A percentile compares a stretch with the other conserved stretches of the same genome.
These are phyloP conservation scores for Fusarium ramigenum DNA, from an alignment of 2,329 filamentous ascomycete genomes.

Conservation along the genomic window DNA sequence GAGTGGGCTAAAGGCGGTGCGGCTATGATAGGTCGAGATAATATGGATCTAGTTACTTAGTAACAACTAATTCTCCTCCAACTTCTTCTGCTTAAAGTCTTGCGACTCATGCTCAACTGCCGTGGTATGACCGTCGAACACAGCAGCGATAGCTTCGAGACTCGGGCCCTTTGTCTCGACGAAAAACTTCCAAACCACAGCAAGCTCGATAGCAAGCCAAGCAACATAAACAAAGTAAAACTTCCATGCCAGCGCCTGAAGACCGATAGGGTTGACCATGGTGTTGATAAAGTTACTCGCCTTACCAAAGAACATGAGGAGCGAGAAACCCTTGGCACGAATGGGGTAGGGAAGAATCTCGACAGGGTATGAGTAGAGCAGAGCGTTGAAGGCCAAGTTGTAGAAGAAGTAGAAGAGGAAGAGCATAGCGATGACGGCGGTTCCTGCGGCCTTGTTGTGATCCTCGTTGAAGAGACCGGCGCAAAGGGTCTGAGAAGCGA, in stretches of 20 bases:
- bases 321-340: slow-evolving; percentile 23
- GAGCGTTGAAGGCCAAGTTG: slow-evolving; percentile 31
- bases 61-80: neutral
- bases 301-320: slow-evolving; percentile 28
- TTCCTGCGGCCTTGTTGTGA: slow-evolving; percentile 2
- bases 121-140: neutral
- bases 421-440: slow-evolving; percentile 12
- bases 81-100: neutral
- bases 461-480: slow-evolving; percentile 24
- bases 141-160: neutral
- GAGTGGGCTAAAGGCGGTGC: no score
- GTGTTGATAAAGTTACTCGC: slow-evolving; percentile 5
- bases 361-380: slow-evolving; percentile 28
- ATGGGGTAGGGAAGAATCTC: slow-evolving; percentile 26
- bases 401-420: slow-evolving; percentile 32
- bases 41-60: neutral
- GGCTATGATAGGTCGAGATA: neutral
- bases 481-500: slow-evolving; percentile 25
- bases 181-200: neutral
- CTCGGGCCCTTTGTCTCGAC: neutral
- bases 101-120: neutral
- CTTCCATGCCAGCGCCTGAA: neutral
- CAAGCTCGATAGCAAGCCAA: neutral
- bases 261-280: neutral
- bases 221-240: neutral